Conservation (phyloP, 1,284 basidiomycete species). For the Rhodotorula sp. region DNA sequence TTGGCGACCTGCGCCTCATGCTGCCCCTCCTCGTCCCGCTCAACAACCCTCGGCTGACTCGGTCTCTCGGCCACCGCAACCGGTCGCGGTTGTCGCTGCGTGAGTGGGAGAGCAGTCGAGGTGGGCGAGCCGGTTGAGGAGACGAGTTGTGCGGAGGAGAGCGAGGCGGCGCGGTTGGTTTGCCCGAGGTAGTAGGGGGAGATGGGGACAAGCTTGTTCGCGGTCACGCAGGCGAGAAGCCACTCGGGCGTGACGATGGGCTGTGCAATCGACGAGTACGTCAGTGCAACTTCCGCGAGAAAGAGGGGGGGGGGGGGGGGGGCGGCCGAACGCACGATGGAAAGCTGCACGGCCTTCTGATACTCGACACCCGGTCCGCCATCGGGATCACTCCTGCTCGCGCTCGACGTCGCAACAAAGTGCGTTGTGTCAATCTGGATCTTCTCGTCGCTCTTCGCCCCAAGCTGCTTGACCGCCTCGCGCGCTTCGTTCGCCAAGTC, state of each 20-base stretch:
- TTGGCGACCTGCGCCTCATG: not conserved
- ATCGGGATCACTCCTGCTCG: slow-evolving; percentile 52
- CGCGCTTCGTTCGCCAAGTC: slow-evolving; percentile 74
- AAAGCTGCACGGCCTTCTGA: slow-evolving; percentile 82
- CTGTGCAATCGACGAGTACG: too few relatives aligned
- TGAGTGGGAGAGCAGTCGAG: not conserved
- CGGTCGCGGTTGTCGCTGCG: not conserved
- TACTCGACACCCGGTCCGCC: slow-evolving; percentile 71
- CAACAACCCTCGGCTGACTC: not conserved
- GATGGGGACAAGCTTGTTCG: slow-evolving; percentile 47
- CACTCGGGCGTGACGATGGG: slow-evolving; percentile 48
- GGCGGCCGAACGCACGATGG: slow-evolving; percentile 51
- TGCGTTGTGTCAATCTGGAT: slow-evolving; percentile 59
- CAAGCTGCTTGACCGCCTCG: slow-evolving; percentile 73
- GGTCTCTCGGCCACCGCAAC: not conserved
- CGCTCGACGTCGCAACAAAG: slow-evolving; percentile 45
- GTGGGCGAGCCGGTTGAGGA: not conserved
- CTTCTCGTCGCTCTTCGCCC: slow-evolving; percentile 80
- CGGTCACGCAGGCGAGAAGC: slow-evolving; percentile 45
- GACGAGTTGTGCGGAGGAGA: slow-evolving; percentile 41
- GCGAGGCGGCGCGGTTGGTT: slow-evolving; percentile 40
- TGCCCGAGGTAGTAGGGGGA: slow-evolving; percentile 40
- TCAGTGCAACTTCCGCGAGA: too few relatives aligned
- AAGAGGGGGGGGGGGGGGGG: too few relatives aligned
- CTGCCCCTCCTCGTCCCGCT: slow-evolving; percentile 9